phyloP scores from a whole-genome alignment of 257 asterid genomes.

The Solanum tacnaense region DNA sequence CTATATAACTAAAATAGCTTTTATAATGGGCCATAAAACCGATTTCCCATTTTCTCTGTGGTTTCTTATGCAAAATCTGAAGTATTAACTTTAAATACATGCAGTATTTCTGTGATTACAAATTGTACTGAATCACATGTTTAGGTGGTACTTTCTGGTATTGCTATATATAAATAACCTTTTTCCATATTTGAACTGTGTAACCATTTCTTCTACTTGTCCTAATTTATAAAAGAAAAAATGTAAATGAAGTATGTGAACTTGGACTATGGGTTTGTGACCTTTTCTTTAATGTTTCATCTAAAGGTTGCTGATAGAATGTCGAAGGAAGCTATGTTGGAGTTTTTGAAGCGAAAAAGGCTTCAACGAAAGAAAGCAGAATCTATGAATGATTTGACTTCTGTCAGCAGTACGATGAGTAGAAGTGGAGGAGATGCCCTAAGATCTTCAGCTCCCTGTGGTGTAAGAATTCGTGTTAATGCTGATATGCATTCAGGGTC shows the following conservation, averaged over 20 bases:
- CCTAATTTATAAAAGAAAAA: not conserved
- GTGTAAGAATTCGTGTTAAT: slow-evolving; percentile 44
- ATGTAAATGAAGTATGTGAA: not conserved
- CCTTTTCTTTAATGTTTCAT: not conserved
- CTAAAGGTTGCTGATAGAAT: slow-evolving; percentile 7
- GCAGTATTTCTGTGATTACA: not conserved
- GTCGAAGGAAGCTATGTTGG: slow-evolving; percentile 74
- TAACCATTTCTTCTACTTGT: not conserved
- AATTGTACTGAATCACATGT: not conserved
- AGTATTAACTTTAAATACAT: not conserved
- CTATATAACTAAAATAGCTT: not conserved
- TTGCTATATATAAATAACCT: not conserved
- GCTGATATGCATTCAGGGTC: slow-evolving; percentile 22
- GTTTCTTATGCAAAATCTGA: not conserved
- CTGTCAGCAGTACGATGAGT: slow-evolving; percentile 33
- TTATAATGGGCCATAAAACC: not conserved
- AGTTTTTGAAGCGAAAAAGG: slow-evolving; percentile 74
- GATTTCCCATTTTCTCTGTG: not conserved
- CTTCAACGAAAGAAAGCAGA: slow-evolving; percentile 62
- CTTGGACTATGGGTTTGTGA: not conserved
- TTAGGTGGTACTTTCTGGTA: not conserved
- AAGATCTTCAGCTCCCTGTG: slow-evolving; percentile 68
- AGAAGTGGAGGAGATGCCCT: slow-evolving; percentile 80
- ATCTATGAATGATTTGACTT: slow-evolving; percentile 26
- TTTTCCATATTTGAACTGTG: not conserved